Percentiles rank a stretch among this genome's conserved stretches.
phyloP scores from a whole-genome alignment of 2,329 filamentous ascomycete genomes.

The Raffaelea arxii region DNA sequence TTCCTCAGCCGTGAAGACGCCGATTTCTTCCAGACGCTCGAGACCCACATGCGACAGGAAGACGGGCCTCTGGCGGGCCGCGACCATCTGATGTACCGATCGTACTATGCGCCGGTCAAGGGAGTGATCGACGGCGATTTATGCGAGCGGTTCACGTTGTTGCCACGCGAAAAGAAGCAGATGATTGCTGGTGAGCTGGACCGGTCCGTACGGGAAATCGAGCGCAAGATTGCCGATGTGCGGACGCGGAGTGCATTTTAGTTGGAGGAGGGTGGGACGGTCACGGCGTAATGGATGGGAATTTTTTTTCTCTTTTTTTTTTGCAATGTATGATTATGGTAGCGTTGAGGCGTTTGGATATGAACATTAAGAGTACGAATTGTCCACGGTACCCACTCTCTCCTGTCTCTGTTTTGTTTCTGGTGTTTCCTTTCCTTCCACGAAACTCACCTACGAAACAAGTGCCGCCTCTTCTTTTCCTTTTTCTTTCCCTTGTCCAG shows the following conservation, averaged over 20 bases:
- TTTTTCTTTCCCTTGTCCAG: constrained; percentile 17
- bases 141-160: constrained; percentile 79
- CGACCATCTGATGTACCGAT: constrained; percentile 90
- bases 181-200: constrained; percentile 92
- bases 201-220: constrained; percentile 82
- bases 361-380: no score
- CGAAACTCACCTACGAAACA: no score
- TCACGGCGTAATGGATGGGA: neutral
- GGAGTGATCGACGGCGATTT: constrained; percentile 94
- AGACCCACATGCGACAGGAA: constrained; percentile 77
- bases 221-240: constrained; percentile 79
- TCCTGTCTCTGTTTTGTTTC: no score
- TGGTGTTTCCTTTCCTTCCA: neutral
- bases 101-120: constrained; percentile 95
- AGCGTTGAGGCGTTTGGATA: no score
- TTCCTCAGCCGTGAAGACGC: constrained; percentile 88
- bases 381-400: no score
- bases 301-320: neutral
- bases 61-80: constrained; percentile 82
- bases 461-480: no score
- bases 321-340: no score
- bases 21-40: constrained; percentile 93
- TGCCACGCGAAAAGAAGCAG: constrained; percentile 83
- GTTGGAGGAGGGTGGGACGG: neutral
- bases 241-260: constrained; percentile 50